Base-by-base conservation (phyloP, 75 land plant species). In the Pseudotsuga menziesii region DNA sequence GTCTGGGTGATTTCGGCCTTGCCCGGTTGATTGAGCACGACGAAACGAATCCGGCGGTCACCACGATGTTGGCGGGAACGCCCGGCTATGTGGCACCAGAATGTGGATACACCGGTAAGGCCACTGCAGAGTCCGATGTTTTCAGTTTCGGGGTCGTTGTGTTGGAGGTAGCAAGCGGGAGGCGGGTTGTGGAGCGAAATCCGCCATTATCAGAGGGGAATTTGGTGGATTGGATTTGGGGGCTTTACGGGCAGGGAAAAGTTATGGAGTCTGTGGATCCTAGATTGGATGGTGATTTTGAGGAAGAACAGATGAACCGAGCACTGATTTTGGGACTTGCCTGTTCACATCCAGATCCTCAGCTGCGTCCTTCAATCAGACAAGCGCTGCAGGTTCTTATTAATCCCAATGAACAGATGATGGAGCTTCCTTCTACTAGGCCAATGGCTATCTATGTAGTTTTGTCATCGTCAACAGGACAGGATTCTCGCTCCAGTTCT, bases 241-340 rank as follows among this genome's bases (percentile, higher is more conserved):
- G 52, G 4, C 72, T 82, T 5, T 78, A 82, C 26, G 84, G 81
- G 16, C 58, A 26, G 17, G 78, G 76, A 4, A 61, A 17, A 19
- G 26, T 86, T 0, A 27, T 84, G n/a, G 78, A 80, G 26, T 89
- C 86, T 1, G 80, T 72, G 16, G 92, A 91, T 72, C 61, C 75
- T 11, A 80, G 66, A 20, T 74, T 91, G 32, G 56, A 4, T 16
- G 56, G 16, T 4, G 13, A 61, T n/a, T n/a, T 6, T 9, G 63
- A 61, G 3, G 11, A 11, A 23, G 25, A 61, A 29, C 25, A 61
- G 25, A 61, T 61, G 22, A 8, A 22, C 6, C 22, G 63, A 23
- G 29, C 9, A 23, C 23, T 61, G 63, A 23, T 61, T n/a, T 61
- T 61, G 63, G 63, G 63, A 23, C 63, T 61, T 6, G 63, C 63